These are phyloP conservation scores for Penicillium simplicissimum DNA, from an alignment of 495 filamentous ascomycete genomes.

Conservation along the genomic window DNA sequence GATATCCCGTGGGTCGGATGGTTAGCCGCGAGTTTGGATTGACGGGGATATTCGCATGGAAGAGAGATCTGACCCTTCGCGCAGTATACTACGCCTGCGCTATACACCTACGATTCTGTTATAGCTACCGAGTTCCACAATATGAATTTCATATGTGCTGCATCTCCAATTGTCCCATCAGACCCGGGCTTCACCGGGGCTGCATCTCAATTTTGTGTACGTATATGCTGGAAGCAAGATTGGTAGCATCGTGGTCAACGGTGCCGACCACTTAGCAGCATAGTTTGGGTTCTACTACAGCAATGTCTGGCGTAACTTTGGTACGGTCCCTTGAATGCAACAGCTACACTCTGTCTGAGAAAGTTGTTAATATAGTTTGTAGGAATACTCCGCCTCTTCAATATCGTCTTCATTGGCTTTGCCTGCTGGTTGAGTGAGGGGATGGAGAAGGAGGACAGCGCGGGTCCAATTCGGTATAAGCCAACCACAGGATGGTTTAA, in stretches of 20 bases:
- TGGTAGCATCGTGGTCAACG: constrained; percentile 50
- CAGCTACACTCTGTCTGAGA: neutral
- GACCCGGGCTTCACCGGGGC: constrained; percentile 52
- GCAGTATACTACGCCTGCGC: constrained; percentile 62
- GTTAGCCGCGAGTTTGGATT: constrained; percentile 30
- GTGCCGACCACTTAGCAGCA: constrained; percentile 51
- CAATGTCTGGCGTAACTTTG: constrained; percentile 67
- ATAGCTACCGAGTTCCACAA: constrained; percentile 58
- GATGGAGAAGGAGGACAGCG: constrained; percentile 61
- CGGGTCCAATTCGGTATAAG: constrained; percentile 58
- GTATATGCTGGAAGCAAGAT: constrained; percentile 51
- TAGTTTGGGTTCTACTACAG: constrained; percentile 56
- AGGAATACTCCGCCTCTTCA: constrained; percentile 62
- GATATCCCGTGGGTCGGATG: constrained; percentile 44
- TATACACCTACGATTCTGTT: constrained; percentile 67
- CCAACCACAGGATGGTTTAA: constrained; percentile 49
- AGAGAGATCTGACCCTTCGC: neutral
- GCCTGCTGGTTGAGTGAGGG: constrained; percentile 61
- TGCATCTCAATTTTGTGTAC: constrained; percentile 59
- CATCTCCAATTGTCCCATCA: constrained; percentile 57
- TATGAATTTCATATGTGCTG: constrained; percentile 45
- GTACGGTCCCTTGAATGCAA: neutral
- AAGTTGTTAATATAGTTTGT: neutral
- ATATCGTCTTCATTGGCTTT: constrained; percentile 51
- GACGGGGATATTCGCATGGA: neutral